Percentiles rank a stretch among this genome's conserved stretches.
Conservation (phyloP, 257 asterid species). For the Przewalskia tangutica region DNA sequence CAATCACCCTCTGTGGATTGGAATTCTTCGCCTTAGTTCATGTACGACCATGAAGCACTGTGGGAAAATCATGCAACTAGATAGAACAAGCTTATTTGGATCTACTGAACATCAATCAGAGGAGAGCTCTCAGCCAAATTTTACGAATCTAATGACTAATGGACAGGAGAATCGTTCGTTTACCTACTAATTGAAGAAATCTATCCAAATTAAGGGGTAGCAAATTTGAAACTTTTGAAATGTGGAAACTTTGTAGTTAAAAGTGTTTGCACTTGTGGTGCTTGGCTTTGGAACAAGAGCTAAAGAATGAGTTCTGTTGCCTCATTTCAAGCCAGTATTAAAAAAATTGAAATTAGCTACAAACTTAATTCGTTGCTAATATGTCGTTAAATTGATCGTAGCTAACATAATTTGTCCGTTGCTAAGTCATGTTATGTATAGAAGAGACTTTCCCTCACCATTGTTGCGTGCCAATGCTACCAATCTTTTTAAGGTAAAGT, state of each 20-base stretch:
- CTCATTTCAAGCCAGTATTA: background rate
- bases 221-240: no score
- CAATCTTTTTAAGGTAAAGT: background rate
- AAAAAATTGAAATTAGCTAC: no score
- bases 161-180: background rate
- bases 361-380: no score
- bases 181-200: background rate
- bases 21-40: no score
- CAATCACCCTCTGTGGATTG: no score
- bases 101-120: background rate
- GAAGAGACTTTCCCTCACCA: background rate
- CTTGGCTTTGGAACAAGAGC: background rate
- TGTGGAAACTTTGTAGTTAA: no score
- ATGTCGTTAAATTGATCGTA: no score
- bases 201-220: background rate
- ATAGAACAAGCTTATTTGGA: background rate
- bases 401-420: fast-evolving
- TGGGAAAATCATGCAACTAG: background rate
- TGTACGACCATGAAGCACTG: background rate
- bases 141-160: background rate
- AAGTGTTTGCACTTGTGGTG: background rate
- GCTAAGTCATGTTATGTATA: background rate
- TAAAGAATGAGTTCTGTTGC: background rate
- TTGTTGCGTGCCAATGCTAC: background rate
- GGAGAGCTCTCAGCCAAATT: background rate